Evolutionary conservation across 2,329 filamentous ascomycete species (phyloP).

Genomic region (Alternaria sp.): DNA sequence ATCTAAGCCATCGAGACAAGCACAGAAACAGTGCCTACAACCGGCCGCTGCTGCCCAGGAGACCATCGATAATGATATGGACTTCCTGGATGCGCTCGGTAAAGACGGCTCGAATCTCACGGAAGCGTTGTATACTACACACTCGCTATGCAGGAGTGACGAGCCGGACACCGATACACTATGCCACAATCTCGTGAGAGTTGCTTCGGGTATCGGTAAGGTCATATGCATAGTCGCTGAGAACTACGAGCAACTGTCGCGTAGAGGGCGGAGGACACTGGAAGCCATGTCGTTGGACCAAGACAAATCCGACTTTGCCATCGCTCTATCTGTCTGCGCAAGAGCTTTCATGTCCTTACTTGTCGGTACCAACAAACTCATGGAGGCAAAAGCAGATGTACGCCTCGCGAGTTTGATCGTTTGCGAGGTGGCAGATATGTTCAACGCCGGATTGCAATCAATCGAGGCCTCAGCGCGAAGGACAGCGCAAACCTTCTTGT

Average conservation of each 20-base stretch:
- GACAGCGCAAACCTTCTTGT: slow-evolving; percentile 14
- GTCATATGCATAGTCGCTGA: slow-evolving; percentile 30
- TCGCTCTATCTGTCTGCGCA: slow-evolving; percentile 35
- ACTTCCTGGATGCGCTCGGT: slow-evolving; percentile 35
- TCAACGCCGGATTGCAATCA: slow-evolving; percentile 41
- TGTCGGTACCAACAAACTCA: slow-evolving; percentile 35
- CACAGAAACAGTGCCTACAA: slow-evolving; percentile 10
- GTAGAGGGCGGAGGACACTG: slow-evolving; percentile 8
- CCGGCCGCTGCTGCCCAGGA: slow-evolving; percentile 22
- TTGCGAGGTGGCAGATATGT: slow-evolving; percentile 47
- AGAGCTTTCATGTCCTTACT: slow-evolving; percentile 42
- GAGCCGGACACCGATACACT: slow-evolving; percentile 23
- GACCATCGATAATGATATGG: slow-evolving; percentile 33
- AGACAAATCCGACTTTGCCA: slow-evolving; percentile 34
- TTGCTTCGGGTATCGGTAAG: slow-evolving; percentile 29
- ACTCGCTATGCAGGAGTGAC: slow-evolving; percentile 33
- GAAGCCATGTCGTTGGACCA: slow-evolving; percentile 23
- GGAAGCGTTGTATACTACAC: slow-evolving; percentile 36
- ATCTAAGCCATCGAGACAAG: slow-evolving; percentile 23
- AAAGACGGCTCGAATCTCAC: slow-evolving; percentile 18
- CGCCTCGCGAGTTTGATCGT: slow-evolving; percentile 31
- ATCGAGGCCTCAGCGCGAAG: slow-evolving; percentile 37
- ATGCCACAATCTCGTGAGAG: slow-evolving; percentile 33
- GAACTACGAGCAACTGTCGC: slow-evolving; percentile 25
- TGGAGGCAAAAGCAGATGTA: slow-evolving; percentile 11